Base-by-base conservation (phyloP, 768 basidiomycete species). In the Pleurotus salmoneostramineus region DNA sequence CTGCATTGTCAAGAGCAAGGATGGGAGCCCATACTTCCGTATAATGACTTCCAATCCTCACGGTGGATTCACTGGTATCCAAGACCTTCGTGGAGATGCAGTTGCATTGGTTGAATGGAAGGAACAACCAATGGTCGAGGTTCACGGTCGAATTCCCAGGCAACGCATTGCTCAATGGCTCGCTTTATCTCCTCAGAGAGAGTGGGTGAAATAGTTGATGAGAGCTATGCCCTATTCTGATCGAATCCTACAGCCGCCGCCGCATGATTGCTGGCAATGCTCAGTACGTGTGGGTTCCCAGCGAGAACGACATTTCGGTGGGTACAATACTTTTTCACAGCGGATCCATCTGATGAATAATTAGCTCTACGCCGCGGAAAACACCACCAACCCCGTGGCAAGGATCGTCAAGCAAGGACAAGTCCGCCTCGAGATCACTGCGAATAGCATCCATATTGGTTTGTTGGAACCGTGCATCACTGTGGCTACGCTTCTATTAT, bases 81-180 rank as follows among this genome's bases (percentile, higher is more conserved):
- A 81, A 64, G 77, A 80, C 58, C 68, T 68, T 6, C 73, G 78
- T 31, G 76, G 76, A 35, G 73, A 71, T 49, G 77, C 72, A 40
- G 65, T 83, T 34, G 84, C 81, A 1, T 74, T 86, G 61, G 66
- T 89, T 58, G 83, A 84, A 62, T 88, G 87, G 86, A 67, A 78
- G 69, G 49, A 68, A 1, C 72, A 70, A 40, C 77, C 79, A 3
- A 63, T 76, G 31, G 69, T 89, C 51, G 86, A 88, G 64, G 73
- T 83, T 35, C 80, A 78, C 31, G 77, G 77, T 5, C 60, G 77
- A 15, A 64, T 82, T 15, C 62, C 71, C 3, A 84, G 80, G 65
- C 83, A 83, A 64, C 64, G 66, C 31, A 74, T 78, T 36, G 71
- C 68, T n/a, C 73, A 74, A 11, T 88, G 85, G 84, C 72, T 89